Conservation (phyloP, 2,329 filamentous ascomycete species). For the Trichoderma breve region DNA sequence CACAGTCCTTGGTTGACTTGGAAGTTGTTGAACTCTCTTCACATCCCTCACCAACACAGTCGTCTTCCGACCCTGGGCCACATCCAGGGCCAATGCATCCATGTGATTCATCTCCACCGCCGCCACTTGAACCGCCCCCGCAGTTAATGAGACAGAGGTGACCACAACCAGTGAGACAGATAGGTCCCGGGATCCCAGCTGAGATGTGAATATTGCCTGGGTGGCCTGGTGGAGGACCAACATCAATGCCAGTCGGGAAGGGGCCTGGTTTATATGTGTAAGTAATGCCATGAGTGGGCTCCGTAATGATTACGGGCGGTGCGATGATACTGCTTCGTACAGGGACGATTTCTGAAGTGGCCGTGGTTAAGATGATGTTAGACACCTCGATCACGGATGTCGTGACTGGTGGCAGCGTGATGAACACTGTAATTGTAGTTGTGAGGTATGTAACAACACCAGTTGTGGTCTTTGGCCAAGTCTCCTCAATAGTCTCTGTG, state of each 20-base stretch:
- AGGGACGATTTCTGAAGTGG: neutral
- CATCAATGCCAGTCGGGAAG: neutral
- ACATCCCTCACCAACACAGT: neutral
- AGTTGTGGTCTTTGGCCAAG: too few species aligned
- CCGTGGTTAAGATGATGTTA: neutral
- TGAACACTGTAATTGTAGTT: neutral
- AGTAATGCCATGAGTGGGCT: neutral
- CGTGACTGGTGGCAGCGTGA: neutral
- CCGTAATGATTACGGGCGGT: neutral
- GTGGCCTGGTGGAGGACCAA: neutral
- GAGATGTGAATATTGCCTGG: neutral
- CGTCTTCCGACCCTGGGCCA: neutral
- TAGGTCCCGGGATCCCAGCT: neutral
- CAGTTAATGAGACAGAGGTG: neutral
- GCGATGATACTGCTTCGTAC: neutral
- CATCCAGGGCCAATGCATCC: neutral
- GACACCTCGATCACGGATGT: neutral
- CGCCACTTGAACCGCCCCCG: neutral
- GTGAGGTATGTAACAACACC: too few species aligned
- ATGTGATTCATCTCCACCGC: neutral
- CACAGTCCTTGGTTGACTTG: neutral
- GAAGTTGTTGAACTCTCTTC: neutral
- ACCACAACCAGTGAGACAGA: neutral
- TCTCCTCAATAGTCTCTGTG: too few species aligned
- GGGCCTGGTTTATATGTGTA: neutral